Base-by-base conservation (phyloP, 1,284 basidiomycete species). In the Irpex sp. region DNA sequence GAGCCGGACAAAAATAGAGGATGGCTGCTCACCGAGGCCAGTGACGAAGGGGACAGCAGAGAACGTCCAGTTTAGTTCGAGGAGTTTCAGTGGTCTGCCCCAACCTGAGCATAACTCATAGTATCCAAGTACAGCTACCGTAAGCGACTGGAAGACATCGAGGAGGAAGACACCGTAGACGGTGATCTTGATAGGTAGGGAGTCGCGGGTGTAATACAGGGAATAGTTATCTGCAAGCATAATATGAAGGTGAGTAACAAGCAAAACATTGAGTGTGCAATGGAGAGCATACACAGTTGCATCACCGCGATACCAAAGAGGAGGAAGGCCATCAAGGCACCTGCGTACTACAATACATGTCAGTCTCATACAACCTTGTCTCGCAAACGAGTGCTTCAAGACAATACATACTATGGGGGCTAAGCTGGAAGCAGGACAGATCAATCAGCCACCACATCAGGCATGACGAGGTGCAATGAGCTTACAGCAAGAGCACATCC, bases 301-400 rank as follows among this genome's bases (percentile, higher is more conserved):
- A 65, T 62, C 8, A 61, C 58, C n/a, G 64, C 61, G 46, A 65
- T 63, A n/a, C 64, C 62, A 8, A 65, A 61, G 5, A 63, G 26
- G 26, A 61, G 37, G 46, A 54, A 65, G 2, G 61, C 57, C n/a
- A 63, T 50, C 21, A 65, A 36, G 17, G n/a, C 19, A 50, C 49
- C 49, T 50, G 19, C 49, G 8, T 50, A 50, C 49, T 50, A 43
- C 5, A 43, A 9, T 43, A 5, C 5, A 9, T 9, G 8, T 43
- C 39, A 43, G 39, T 43, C 8, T 9, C 8, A 43, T 15, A 11
- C 39, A 15, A 26, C 26, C 4, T 3, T 26, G 26, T 26, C 4
- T 26, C 26, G 26, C 26, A 26, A 3, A 26, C 4, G 2, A 2
- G 39, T 43, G 39, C 11, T 15, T 9, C 3, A 43, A 4, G 11